Conservation (phyloP, 2,329 filamentous ascomycete species). For the Thermothelomyces thermophilus region DNA sequence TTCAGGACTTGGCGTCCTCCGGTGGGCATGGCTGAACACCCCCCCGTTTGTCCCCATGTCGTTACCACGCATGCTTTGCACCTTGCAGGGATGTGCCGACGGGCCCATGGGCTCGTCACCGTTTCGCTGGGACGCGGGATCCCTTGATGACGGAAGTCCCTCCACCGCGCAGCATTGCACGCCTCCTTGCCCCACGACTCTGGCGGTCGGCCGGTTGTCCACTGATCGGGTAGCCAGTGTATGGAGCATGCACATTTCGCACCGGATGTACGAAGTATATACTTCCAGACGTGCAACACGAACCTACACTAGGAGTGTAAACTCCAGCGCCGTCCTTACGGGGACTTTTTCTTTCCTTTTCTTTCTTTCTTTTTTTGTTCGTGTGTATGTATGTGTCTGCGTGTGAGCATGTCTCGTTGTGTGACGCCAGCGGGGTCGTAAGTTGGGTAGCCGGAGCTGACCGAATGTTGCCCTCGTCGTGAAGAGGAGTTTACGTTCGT, state of each 20-base stretch:
- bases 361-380: too few species aligned
- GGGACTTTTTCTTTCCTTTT: too few species aligned
- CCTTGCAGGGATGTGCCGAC: constrained; percentile 19
- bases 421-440: neutral
- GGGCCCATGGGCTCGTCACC: constrained; percentile 18
- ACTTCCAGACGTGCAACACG: too few species aligned
- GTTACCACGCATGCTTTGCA: constrained; percentile 15
- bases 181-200: neutral
- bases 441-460: neutral
- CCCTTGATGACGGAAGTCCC: constrained; percentile 6
- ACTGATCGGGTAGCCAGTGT: neutral
- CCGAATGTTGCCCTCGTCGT: neutral
- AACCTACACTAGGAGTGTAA: neutral
- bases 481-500: too few species aligned
- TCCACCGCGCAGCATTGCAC: neutral
- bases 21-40: neutral
- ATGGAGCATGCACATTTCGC: too few species aligned
- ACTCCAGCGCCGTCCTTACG: neutral
- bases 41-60: constrained; percentile 8
- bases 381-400: too few species aligned
- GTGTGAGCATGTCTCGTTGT: too few species aligned
- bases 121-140: constrained; percentile 21
- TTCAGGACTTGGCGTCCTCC: constrained; percentile 12
- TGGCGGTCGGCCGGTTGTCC: neutral
- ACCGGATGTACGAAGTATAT: neutral